Base-by-base conservation (phyloP, 257 asterid genomes). In the Solanum sitiens region DNA sequence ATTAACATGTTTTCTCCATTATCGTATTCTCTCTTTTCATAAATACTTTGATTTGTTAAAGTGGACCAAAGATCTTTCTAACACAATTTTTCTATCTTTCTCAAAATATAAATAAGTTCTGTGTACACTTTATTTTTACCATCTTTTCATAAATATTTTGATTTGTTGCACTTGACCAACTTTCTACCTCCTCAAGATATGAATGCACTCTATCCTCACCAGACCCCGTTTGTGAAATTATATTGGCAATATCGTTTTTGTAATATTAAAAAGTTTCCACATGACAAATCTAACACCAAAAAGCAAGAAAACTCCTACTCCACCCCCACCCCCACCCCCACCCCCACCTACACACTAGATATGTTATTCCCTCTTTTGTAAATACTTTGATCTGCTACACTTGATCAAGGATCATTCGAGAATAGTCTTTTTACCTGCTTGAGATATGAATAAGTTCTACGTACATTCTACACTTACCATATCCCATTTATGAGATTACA, bases 211-310 rank as follows among this genome's bases (percentile, higher is more conserved):
- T 9, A 42, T 9, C 4, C 4, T 42, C 4, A 42, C 5, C 15
- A 11, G 15, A 44, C 4, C 0, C 5, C 15, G 12, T 44, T 44
- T 44, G 3, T 44, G 15, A 11, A 3, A 44, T 44, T 10, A 42
- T 3, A 42, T 1, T 9, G 12, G 2, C 2, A 9, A 10, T 42
- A 0, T 42, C 12, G 12, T 11, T 10, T 11, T 42, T 42, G 1
- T 33, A 72, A 33, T 73, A 37, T 74, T 74, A 74, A 21, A 9
- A 74, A 74, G 7, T 20, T 21, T 11, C 33, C 37, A 76, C 59
- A 40, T 76, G 61, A 42, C 91, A 92, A 87, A 86, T 84, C 89
- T 84, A 82, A 86, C 86, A 77, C 86, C 89, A 89, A 65, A 23
- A 71, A 40, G 56, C 21, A 23, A 68, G 25, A 75, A 71, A 65